Evolutionary conservation across 192 early-diverging fungal species (phyloP), one percentile per base, ranked within the genome.

Genomic region (Thoreauomyces humboldtii): DNA sequence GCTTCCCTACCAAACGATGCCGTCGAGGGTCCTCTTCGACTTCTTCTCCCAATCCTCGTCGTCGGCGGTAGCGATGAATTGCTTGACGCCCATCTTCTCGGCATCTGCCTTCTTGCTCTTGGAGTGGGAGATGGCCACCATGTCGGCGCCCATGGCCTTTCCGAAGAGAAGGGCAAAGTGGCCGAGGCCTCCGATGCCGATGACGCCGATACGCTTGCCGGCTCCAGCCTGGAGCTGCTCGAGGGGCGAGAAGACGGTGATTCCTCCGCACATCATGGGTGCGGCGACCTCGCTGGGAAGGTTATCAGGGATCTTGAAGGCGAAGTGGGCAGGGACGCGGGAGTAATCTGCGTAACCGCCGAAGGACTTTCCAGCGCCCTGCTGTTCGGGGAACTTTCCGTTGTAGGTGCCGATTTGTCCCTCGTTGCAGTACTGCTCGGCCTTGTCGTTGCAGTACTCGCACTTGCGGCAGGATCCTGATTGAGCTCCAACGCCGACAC

Each of bases 201-300:
- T 76, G 1, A 94, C 70, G 5, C 87, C 91, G 19, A 92, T 80
- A 3, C 82, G 78, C 15, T 78, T 81, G 32, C 87, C 87, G 31
- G 88, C 82, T 36, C 76, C 81, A 17, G 86, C 78, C 12, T 42
- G 63, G 32, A 56, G 43, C 35, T 80, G 79, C 51, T 83, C 76
- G 53, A 94, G 72, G 0, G 91, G 89, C 0, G 78, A 74, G 69
- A 84, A 93, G 0, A 91, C 85, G 25, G 92, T 88, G 24, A 80
- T 76, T 5, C 91, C 92, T 4, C 90, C 91, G 73, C 92, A 93
- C 69, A 93, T 81, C 55, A 94, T 59, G 0, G 91, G 86, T 1
- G 82, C 87, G 0, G 88, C 89, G 44, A 83, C 75, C 74, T 78
- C 7, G 87, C 76, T 12, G 25, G 55, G 2, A 52, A 73, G 7